A percentile compares a stretch with the other conserved stretches of the same genome.
phyloP scores from a whole-genome alignment of 1,284 basidiomycete genomes.

The Anthracocystis setariae region DNA sequence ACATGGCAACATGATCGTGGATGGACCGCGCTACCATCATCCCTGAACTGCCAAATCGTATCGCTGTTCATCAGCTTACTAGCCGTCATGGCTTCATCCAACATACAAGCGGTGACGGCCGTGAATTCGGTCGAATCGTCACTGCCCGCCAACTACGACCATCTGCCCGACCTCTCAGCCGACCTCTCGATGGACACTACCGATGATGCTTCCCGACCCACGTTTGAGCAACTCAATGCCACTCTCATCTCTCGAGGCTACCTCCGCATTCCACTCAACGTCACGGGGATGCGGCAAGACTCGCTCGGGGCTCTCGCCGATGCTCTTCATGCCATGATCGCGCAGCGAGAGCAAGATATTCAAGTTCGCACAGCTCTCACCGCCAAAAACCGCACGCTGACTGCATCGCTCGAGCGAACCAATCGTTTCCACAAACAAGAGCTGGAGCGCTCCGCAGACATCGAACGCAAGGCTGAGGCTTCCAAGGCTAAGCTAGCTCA shows the following conservation, averaged over 20 bases:
- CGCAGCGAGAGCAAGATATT: constrained; percentile 54
- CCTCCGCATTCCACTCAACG: constrained; percentile 34
- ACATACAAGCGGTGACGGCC: not conserved
- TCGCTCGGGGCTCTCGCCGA: constrained; percentile 38
- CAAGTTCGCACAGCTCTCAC: constrained; percentile 53
- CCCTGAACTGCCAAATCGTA: not conserved
- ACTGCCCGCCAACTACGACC: constrained; percentile 23
- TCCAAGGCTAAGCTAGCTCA: constrained; percentile 36
- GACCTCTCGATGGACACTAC: constrained; percentile 25
- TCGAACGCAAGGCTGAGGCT: constrained; percentile 48
- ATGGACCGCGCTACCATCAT: constrained; percentile 19
- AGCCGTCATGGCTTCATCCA: constrained; percentile 4
- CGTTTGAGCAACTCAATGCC: constrained; percentile 55
- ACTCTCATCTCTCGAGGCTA: constrained; percentile 53
- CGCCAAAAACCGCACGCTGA: constrained; percentile 44
- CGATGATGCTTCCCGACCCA: constrained; percentile 20
- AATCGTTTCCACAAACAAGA: constrained; percentile 47
- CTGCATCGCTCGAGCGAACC: constrained; percentile 39
- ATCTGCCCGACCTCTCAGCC: constrained; percentile 36
- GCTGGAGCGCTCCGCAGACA: constrained; percentile 32
- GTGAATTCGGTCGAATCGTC: not conserved
- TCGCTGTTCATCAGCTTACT: not conserved
- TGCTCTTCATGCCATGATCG: constrained; percentile 51
- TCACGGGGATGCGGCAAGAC: constrained; percentile 24
- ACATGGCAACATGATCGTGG: not conserved